Base-by-base conservation (phyloP, 305 asterid genomes). In the Solanum hybrid region DNA sequence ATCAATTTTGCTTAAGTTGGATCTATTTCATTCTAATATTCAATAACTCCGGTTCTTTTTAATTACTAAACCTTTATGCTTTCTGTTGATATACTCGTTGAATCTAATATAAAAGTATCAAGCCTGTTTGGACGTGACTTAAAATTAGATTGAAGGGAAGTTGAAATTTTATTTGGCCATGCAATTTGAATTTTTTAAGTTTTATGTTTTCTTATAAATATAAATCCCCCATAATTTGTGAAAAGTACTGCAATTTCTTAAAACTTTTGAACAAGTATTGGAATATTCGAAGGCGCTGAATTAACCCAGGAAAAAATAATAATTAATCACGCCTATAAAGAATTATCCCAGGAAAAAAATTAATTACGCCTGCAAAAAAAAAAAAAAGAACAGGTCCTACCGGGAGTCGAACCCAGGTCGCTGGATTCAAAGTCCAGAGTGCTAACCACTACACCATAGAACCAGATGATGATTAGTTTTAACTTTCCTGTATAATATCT, bases 361-460 rank as follows among this genome's bases (percentile, higher is more conserved):
- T 5, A 51, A 51, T 57, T 18, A 57, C 5, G 51, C 51, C 0
- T 40, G 14, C 51, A 11, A 40, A 40, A 40, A 40, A 40, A 11
- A 31, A 31, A 31, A 31, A 31, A 31, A 31, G 33, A 31, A 31
- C 33, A 64, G 29, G 98, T 97, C 99, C 98, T 92, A 98, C 98
- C 98, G 98, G 98, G 98, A 97, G 97, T 97, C 98, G 98, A 98
- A 98, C 99, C 99, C 99, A 95, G 97, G 99, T 98, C 98, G 96
- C 97, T 96, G 99, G 98, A 95, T 97, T 97, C 98, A 97, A 97
- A 97, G 98, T 98, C 99, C 98, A 95, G 94, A 96, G 99, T 98
- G 98, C 99, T 98, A 98, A 98, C 99, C 99, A 97, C 99, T 97
- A 97, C 99, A 98, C 99, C 99, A 96, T 97, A 94, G 99, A 98